These are phyloP conservation scores for Lipomyces orientalis DNA, from an alignment of 805 yeast species.

Conservation along the genomic window DNA sequence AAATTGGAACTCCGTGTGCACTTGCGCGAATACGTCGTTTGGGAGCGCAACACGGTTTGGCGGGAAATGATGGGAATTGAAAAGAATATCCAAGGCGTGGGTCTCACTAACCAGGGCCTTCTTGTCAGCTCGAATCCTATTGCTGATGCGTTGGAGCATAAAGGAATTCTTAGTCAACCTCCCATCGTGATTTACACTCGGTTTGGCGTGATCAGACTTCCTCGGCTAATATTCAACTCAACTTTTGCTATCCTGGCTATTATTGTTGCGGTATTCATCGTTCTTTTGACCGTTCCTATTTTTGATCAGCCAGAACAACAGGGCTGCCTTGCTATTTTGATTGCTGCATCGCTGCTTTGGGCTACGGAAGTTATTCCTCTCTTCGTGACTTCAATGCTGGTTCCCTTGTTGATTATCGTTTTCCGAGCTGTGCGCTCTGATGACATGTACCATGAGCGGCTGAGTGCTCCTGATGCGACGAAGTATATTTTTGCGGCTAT, in stretches of 20 bases:
- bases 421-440: conserved; percentile 68
- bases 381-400: conserved; percentile 82
- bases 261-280: conserved; percentile 57
- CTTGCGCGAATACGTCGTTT: conserved; percentile 89
- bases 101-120: conserved; percentile 28
- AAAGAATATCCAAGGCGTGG: conserved; percentile 80
- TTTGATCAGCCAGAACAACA: conserved; percentile 65
- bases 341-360: conserved; percentile 87
- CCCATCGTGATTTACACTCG: conserved; percentile 28
- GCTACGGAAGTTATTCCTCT: conserved; percentile 91
- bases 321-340: conserved; percentile 82
- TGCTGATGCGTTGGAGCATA: conserved; percentile 30
- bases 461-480: conserved; percentile 73
- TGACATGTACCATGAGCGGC: conserved; percentile 54
- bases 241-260: conserved; percentile 52
- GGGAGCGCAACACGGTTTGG: conserved; percentile 99
- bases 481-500: conserved; percentile 79
- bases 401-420: conserved; percentile 81
- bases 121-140: conserved; percentile 31
- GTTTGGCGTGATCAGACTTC: conserved; percentile 41
- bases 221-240: conserved; percentile 50
- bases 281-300: conserved; percentile 52
- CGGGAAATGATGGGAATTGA: conserved; percentile 92
- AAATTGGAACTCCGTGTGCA: conserved; percentile 56
- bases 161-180: conserved; percentile 20